Evolutionary conservation across 164 flowering plant species (phyloP).

Genomic region (Amborella trichopoda): DNA sequence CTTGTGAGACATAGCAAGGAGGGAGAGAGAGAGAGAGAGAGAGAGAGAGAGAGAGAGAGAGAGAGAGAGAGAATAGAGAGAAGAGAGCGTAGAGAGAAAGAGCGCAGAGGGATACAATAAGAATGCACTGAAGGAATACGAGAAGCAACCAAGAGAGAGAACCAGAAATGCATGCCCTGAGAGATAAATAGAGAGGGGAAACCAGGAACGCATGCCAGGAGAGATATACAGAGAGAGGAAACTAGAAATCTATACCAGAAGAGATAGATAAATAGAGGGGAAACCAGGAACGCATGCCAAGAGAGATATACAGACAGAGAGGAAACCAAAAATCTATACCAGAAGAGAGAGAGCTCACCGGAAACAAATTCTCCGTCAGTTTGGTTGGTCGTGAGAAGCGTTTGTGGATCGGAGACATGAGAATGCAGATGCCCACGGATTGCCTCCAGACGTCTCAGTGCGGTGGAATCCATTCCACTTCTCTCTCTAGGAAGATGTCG

Average conservation of each 20-base stretch:
- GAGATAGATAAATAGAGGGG: too few relatives aligned
- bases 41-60: not conserved
- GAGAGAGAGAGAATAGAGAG: not conserved
- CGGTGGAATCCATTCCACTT: slow-evolving; percentile 24
- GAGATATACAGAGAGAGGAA: not conserved
- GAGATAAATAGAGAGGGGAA: not conserved
- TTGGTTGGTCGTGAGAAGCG: slow-evolving; percentile 9
- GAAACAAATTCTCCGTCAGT: slow-evolving; percentile 27
- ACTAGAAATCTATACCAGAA: not conserved
- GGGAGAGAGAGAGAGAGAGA: not conserved
- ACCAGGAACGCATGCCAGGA: not conserved
- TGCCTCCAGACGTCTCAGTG: slow-evolving; percentile 27
- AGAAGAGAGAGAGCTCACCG: too few relatives aligned
- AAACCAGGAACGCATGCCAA: too few relatives aligned
- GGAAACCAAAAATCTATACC: too few relatives aligned
- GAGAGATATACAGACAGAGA: too few relatives aligned
- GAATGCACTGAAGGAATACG: too few relatives aligned
- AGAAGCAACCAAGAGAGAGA: too few relatives aligned
- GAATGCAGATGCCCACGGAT: slow-evolving; percentile 24
- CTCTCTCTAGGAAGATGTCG: too few relatives aligned
- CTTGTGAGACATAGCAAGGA: not conserved
- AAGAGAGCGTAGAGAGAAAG: not conserved
- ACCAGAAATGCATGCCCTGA: too few relatives aligned
- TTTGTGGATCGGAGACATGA: too few relatives aligned
- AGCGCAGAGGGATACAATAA: not conserved